These are phyloP conservation scores for Candida fluviatilis DNA, from an alignment of 805 yeast species.

Conservation along the genomic window DNA sequence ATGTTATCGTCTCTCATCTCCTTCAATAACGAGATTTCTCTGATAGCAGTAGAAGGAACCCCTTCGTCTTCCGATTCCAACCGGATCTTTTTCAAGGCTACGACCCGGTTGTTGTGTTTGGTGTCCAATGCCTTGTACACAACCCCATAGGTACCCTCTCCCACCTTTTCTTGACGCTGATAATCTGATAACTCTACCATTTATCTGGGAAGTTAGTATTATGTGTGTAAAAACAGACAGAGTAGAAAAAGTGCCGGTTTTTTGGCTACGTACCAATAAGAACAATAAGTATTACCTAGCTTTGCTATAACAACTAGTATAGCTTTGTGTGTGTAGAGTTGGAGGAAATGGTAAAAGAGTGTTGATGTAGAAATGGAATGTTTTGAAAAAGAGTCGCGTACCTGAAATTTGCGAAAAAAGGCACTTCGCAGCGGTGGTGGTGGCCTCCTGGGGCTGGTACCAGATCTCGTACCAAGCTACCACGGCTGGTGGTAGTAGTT, in stretches of 20 bases:
- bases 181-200: conserved; percentile 91
- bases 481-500: too few species aligned
- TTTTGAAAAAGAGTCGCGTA: not conserved
- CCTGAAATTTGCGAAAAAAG: not conserved
- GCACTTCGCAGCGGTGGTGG: not conserved
- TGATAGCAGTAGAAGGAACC: conserved; percentile 95
- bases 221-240: not conserved
- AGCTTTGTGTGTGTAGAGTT: too few species aligned
- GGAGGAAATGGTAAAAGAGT: not conserved
- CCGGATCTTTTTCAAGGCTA: conserved; percentile 92
- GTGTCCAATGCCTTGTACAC: conserved; percentile 94
- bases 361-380: not conserved
- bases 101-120: conserved; percentile 86
- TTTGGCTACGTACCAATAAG: too few species aligned
- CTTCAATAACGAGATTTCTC: conserved; percentile 91
- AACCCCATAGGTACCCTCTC: conserved; percentile 98
- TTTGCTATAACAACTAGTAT: too few species aligned
- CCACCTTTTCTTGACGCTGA: conserved; percentile 92
- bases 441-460: too few species aligned
- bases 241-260: too few species aligned
- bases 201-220: conserved; percentile 1
- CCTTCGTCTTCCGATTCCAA: conserved; percentile 97
- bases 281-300: too few species aligned
- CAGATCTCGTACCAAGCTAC: too few species aligned
- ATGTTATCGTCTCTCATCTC: conserved; percentile 93